phyloP scores from a whole-genome alignment of 352 stramenopile species.

The Globisporangium orthogonon region DNA sequence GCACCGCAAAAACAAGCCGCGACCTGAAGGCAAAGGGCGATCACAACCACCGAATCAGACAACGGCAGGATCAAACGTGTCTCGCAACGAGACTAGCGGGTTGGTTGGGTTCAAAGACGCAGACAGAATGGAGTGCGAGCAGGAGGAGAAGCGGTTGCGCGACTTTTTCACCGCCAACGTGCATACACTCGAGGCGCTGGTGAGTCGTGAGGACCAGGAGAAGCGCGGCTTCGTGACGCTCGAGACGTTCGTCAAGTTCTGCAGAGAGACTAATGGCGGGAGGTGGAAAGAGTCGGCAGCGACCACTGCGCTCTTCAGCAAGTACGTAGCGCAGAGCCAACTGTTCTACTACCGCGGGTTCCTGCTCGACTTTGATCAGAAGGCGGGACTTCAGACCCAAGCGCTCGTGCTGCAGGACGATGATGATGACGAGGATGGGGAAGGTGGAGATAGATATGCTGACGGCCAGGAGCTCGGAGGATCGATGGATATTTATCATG shows the following conservation, averaged over 20 bases:
- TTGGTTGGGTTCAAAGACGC: constrained; percentile 3
- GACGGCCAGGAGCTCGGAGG: neutral
- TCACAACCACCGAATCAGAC: constrained; percentile 10
- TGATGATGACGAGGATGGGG: constrained; percentile 15
- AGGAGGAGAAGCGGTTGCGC: constrained; percentile 33
- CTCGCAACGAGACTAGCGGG: neutral
- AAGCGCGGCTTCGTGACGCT: constrained; percentile 43
- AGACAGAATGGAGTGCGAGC: constrained; percentile 13
- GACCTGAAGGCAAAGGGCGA: constrained; percentile 20
- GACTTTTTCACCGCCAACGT: constrained; percentile 42
- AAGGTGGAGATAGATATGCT: neutral
- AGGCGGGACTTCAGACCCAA: constrained; percentile 40
- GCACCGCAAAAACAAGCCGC: constrained; percentile 1
- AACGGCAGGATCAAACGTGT: no score
- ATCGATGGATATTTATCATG: constrained; percentile 41
- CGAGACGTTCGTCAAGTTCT: constrained; percentile 34
- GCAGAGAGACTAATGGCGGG: constrained; percentile 25
- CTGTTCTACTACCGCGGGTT: constrained; percentile 65
- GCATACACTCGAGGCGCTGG: constrained; percentile 26
- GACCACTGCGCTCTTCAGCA: constrained; percentile 27
- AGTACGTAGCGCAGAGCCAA: constrained; percentile 46
- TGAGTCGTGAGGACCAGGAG: constrained; percentile 36
- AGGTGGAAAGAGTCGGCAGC: constrained; percentile 30
- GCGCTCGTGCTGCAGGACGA: constrained; percentile 54
- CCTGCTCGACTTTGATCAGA: constrained; percentile 55